These are phyloP conservation scores for Schizophyllum commune DNA, from an alignment of 1,284 basidiomycete genomes.

Conservation along the genomic window DNA sequence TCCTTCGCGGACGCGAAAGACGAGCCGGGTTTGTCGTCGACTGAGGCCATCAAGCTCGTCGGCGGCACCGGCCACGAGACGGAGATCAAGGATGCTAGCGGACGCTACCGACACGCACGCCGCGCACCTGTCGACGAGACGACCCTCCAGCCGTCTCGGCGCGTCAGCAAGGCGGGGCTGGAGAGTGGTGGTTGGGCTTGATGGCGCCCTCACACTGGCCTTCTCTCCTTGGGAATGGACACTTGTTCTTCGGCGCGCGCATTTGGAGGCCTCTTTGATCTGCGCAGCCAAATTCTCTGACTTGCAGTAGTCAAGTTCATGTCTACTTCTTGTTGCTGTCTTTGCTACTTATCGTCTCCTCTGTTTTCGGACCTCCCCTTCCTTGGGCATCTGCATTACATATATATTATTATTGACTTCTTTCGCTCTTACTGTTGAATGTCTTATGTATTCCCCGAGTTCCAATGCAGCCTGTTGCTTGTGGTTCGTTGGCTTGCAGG, in stretches of 20 bases:
- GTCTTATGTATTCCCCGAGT: not conserved
- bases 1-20: slow-evolving; percentile 5
- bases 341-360: not conserved
- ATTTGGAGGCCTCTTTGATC: not conserved
- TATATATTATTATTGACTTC: not conserved
- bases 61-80: slow-evolving; percentile 57
- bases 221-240: not conserved
- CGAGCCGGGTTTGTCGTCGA: slow-evolving; percentile 24
- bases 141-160: slow-evolving; percentile 77
- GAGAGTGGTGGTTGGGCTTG: slow-evolving; percentile 39
- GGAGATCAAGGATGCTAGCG: slow-evolving; percentile 77
- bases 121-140: slow-evolving; percentile 79
- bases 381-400: not conserved
- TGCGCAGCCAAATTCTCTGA: too few species aligned
- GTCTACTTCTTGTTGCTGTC: not conserved
- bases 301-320: too few species aligned
- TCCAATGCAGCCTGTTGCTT: too few species aligned
- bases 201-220: not conserved
- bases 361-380: not conserved
- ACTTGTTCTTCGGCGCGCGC: not conserved
- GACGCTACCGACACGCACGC: slow-evolving; percentile 78
- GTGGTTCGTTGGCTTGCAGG: too few species aligned
- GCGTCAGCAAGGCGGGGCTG: slow-evolving; percentile 85
- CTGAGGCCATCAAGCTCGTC: slow-evolving; percentile 23
- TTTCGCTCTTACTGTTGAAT: not conserved